Percentiles rank a stretch among this genome's conserved stretches.
Evolutionary conservation across 2,329 filamentous ascomycete species (phyloP).

Genomic region (Cadophora gregata): DNA sequence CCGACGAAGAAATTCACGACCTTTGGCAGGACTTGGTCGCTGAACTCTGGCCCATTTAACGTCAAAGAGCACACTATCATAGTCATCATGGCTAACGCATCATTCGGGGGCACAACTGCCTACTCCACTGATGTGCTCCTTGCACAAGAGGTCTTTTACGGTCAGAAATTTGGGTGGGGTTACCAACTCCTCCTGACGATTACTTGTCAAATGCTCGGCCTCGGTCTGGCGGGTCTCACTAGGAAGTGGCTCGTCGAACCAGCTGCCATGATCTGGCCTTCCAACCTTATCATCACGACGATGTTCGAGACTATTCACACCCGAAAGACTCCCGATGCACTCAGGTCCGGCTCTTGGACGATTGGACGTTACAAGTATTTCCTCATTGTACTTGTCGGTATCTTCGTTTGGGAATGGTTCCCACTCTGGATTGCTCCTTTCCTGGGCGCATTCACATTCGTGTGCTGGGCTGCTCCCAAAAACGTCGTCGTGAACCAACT

Average conservation of each 20-base stretch:
- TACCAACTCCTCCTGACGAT: constrained; percentile 66
- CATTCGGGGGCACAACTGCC: constrained; percentile 26
- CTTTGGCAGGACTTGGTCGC: constrained; percentile 59
- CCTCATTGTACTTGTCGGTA: constrained; percentile 49
- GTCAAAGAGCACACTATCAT: constrained; percentile 74
- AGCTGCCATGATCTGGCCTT: constrained; percentile 70
- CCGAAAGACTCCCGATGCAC: constrained; percentile 54
- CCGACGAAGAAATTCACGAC: constrained; percentile 45
- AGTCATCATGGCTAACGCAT: constrained; percentile 61
- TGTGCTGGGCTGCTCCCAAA: constrained; percentile 74
- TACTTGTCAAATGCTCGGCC: constrained; percentile 67
- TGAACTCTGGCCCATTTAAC: constrained; percentile 75
- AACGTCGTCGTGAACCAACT: constrained; percentile 73
- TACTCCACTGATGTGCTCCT: constrained; percentile 71
- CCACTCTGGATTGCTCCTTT: constrained; percentile 57
- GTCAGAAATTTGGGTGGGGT: constrained; percentile 68
- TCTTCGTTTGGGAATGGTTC: constrained; percentile 59
- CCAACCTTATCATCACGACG: constrained; percentile 56
- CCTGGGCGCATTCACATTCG: constrained; percentile 69
- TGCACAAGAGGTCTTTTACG: constrained; percentile 75
- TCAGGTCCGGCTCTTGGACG: constrained; percentile 57
- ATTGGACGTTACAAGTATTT: constrained; percentile 50
- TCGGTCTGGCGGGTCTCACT: constrained; percentile 65
- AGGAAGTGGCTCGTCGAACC: constrained; percentile 66
- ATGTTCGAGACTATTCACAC: constrained; percentile 69